Percentiles rank a stretch among this genome's conserved stretches.
phyloP scores from a whole-genome alignment of 2,329 filamentous ascomycete species.

The Nigrograna mackinnonii region DNA sequence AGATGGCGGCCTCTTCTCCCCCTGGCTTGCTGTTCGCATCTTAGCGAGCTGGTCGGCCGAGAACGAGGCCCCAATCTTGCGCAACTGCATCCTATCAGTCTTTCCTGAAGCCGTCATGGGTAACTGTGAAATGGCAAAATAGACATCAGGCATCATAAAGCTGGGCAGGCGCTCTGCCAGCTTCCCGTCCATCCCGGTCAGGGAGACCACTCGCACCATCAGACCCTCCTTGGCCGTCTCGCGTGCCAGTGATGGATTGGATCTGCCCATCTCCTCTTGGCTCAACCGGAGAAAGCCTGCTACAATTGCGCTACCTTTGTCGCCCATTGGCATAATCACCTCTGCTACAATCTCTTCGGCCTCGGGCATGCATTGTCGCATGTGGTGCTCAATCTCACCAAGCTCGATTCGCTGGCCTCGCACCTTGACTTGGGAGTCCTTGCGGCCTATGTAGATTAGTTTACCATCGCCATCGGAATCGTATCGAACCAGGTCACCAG shows the following conservation, averaged over 20 bases:
- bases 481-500: constrained; percentile 52
- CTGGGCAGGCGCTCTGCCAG: not conserved
- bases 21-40: not conserved
- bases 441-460: constrained; percentile 9
- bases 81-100: constrained; percentile 5
- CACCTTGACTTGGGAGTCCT: constrained; percentile 15
- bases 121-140: not conserved
- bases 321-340: not conserved
- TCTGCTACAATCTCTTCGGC: not conserved
- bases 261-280: not conserved
- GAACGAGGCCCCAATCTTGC: constrained; percentile 22
- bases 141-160: constrained; percentile 1
- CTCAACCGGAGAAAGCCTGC: not conserved
- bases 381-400: constrained; percentile 14
- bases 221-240: not conserved
- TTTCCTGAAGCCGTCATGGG: constrained; percentile 5
- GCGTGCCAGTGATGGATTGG: not conserved
- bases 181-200: not conserved
- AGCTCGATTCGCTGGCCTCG: constrained; percentile 13
- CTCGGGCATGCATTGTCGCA: not conserved
- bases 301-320: not conserved
- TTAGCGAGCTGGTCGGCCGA: not conserved
- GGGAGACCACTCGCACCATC: no score
- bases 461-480: constrained; percentile 5
- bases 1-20: no score